These are phyloP conservation scores for Fraxinus latifolia DNA, from an alignment of 305 asterid genomes.

Conservation along the genomic window DNA sequence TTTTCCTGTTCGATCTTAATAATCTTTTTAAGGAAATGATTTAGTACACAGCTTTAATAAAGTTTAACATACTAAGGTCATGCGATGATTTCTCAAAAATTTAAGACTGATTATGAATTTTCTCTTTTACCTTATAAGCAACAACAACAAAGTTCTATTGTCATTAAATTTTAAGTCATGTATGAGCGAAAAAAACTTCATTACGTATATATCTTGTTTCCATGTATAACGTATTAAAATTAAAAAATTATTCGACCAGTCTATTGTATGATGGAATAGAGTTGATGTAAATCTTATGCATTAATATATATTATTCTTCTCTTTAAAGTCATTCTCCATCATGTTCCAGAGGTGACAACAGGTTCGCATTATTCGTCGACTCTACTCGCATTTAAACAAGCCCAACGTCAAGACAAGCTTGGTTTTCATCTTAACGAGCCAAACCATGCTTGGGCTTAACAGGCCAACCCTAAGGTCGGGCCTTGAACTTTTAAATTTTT, in stretches of 20 bases:
- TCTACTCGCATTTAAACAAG: not conserved
- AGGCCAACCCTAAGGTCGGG: not conserved
- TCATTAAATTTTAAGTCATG: not conserved
- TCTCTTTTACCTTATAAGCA: not conserved
- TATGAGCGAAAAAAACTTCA: not conserved
- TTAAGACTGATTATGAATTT: not conserved
- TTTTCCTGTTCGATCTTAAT: constrained; percentile 19
- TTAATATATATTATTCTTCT: not conserved
- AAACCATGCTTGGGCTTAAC: not conserved
- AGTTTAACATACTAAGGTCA: not conserved
- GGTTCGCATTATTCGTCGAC: not conserved
- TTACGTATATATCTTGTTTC: not conserved
- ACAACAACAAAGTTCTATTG: not conserved
- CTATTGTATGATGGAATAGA: not conserved
- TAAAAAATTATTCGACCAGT: not conserved
- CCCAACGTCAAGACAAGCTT: not conserved
- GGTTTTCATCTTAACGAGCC: not conserved
- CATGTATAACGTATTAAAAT: not conserved
- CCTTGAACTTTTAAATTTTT: not conserved
- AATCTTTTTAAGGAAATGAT: not conserved
- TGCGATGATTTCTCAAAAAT: not conserved
- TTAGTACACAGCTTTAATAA: not conserved
- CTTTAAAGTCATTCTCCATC: not conserved
- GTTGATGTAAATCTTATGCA: not conserved
- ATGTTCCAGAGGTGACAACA: not conserved